phyloP scores from a whole-genome alignment of 2,329 filamentous ascomycete species.

The Botryotinia convoluta region DNA sequence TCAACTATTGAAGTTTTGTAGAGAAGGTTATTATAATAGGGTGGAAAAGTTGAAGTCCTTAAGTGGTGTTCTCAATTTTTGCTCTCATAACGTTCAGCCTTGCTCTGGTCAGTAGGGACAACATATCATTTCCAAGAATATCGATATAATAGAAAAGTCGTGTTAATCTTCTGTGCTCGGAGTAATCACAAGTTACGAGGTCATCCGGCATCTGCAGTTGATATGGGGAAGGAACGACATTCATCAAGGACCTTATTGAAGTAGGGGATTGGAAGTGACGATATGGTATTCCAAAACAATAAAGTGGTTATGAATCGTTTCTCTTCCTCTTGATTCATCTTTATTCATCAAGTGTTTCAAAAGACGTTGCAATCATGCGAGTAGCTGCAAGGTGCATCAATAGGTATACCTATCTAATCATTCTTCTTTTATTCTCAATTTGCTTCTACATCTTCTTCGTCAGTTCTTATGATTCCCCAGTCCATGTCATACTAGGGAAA shows the following conservation, averaged over 20 bases:
- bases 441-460: conserved; percentile 3
- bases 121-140: too few relatives aligned
- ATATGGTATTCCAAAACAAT: too few relatives aligned
- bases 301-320: not conserved
- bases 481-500: not conserved
- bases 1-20: too few relatives aligned
- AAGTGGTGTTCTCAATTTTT: too few relatives aligned
- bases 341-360: not conserved
- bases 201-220: not conserved
- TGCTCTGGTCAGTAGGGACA: not conserved
- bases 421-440: not conserved
- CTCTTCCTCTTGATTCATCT: not conserved
- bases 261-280: not conserved
- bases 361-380: not conserved
- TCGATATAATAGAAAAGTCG: not conserved
- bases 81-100: too few relatives aligned
- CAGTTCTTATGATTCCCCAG: not conserved
- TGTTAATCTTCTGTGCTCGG: not conserved
- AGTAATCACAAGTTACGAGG: too few relatives aligned
- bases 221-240: conserved; percentile 4
- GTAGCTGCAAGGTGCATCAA: not conserved
- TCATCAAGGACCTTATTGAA: not conserved
- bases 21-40: too few relatives aligned
- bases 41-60: too few relatives aligned
- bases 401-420: not conserved